Evolutionary conservation across 139 green algal species (phyloP).

Genomic region (Monoraphidium neglectum): DNA sequence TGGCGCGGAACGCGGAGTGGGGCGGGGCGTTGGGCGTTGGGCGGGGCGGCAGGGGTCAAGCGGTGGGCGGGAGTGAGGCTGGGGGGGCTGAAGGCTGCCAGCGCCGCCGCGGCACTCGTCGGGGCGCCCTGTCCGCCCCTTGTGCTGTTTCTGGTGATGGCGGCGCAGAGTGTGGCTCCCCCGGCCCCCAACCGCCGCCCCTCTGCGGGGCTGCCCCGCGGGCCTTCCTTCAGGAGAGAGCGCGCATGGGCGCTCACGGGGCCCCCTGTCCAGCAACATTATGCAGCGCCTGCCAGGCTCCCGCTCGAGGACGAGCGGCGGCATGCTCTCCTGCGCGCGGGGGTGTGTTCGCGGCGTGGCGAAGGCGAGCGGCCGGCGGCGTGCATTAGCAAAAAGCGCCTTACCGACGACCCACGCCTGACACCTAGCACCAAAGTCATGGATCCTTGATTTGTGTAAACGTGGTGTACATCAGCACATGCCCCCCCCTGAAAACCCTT

Average conservation of each 20-base stretch:
- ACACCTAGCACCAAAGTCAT: no score
- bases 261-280: constrained; percentile 76
- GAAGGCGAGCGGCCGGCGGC: not conserved
- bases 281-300: constrained; percentile 53
- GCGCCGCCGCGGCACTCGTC: not conserved
- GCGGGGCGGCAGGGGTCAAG: no score
- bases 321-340: constrained; percentile 34
- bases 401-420: not conserved
- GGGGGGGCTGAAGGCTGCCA: not conserved
- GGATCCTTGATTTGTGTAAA: not conserved
- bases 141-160: not conserved
- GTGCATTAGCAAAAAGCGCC: not conserved
- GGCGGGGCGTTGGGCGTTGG: no score
- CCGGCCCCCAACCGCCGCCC: not conserved
- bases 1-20: not conserved
- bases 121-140: no score
- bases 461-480: no score
- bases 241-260: constrained; percentile 29
- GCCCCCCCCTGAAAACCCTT: not conserved
- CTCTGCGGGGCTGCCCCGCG: not conserved
- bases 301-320: constrained; percentile 44
- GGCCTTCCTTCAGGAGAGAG: no score
- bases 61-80: not conserved
- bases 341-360: no score
- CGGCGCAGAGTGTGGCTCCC: no score